Conservation (phyloP, 129 eudicot species). For the Logfia minima region DNA sequence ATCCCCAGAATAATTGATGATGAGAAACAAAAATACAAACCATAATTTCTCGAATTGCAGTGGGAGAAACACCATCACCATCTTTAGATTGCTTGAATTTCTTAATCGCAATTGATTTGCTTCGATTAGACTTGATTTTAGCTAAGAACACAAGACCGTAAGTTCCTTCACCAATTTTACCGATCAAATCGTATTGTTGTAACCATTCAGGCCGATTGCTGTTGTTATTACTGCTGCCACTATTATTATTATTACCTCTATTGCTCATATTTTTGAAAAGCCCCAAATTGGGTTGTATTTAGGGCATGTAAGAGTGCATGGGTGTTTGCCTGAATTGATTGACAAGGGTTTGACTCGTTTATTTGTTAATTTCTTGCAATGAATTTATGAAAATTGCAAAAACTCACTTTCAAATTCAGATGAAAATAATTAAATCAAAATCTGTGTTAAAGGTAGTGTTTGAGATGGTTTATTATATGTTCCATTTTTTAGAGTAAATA, state of each 20-base stretch:
- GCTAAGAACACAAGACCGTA: slow-evolving; percentile 90
- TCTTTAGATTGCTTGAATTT: slow-evolving; percentile 97
- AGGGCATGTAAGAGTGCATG: background rate
- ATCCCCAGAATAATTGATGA: background rate
- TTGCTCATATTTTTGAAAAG: slow-evolving; percentile 25
- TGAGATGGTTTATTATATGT: too few species aligned
- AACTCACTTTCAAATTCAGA: too few species aligned
- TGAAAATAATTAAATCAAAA: too few species aligned
- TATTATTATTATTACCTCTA: slow-evolving; percentile 26
- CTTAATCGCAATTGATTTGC: slow-evolving; percentile 90
- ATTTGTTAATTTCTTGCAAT: too few species aligned
- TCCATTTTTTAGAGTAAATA: too few species aligned
- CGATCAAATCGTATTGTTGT: slow-evolving; percentile 90
- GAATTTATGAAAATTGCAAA: too few species aligned
- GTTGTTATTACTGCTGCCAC: slow-evolving; percentile 26
- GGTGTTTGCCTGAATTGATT: background rate
- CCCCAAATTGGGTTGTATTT: background rate
- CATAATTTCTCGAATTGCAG: slow-evolving; percentile 98
- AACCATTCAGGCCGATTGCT: slow-evolving; percentile 88
- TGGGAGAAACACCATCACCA: slow-evolving; percentile 96
- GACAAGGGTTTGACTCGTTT: background rate
- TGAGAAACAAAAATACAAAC: slow-evolving; percentile 28
- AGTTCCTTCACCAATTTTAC: slow-evolving; percentile 95
- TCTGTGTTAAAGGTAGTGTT: too few species aligned
- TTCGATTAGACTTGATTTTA: slow-evolving; percentile 71